A percentile compares a stretch with the other conserved stretches of the same genome.
Evolutionary conservation across 2,329 filamentous ascomycete species (phyloP).

Genomic region (Sarocladium kiliense): DNA sequence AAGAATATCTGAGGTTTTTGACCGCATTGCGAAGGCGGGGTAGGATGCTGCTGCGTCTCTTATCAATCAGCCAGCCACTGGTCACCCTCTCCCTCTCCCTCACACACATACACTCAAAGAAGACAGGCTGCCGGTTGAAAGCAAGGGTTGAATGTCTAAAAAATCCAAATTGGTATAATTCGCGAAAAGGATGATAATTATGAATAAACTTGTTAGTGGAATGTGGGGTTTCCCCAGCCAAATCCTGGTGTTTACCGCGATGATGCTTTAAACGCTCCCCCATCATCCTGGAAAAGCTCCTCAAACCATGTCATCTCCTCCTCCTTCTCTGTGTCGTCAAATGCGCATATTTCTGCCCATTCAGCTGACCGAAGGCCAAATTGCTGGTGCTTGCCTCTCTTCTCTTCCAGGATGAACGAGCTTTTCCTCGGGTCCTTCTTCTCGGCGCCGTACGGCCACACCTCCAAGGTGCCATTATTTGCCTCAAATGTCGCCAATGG

Average conservation of each 20-base stretch:
- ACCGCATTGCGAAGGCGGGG: too few species aligned
- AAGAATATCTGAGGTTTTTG: too few species aligned
- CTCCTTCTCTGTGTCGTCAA: constrained; percentile 29
- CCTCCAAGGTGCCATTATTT: constrained; percentile 1
- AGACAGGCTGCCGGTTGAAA: not conserved
- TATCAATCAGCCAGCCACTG: too few species aligned
- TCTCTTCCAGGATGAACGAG: not conserved
- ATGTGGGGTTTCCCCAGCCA: not conserved
- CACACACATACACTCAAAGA: not conserved
- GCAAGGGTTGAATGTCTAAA: not conserved
- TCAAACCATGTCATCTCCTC: constrained; percentile 24
- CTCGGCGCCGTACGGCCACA: not conserved
- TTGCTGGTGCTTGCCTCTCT: not conserved
- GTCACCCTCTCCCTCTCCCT: too few species aligned
- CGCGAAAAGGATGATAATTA: not conserved
- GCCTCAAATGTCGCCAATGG: not conserved
- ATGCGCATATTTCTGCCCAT: constrained; percentile 12
- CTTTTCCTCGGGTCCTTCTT: not conserved
- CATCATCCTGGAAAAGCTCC: constrained; percentile 26
- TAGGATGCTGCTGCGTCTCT: too few species aligned
- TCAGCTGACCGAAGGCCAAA: not conserved
- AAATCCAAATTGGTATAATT: not conserved
- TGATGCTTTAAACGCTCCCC: constrained; percentile 22
- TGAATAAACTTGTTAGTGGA: not conserved
- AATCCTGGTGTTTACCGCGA: too few species aligned